Percentiles rank a stretch among this genome's conserved stretches.
Conservation (phyloP, 176 grass and related monocot species). For the Carex pumila region DNA sequence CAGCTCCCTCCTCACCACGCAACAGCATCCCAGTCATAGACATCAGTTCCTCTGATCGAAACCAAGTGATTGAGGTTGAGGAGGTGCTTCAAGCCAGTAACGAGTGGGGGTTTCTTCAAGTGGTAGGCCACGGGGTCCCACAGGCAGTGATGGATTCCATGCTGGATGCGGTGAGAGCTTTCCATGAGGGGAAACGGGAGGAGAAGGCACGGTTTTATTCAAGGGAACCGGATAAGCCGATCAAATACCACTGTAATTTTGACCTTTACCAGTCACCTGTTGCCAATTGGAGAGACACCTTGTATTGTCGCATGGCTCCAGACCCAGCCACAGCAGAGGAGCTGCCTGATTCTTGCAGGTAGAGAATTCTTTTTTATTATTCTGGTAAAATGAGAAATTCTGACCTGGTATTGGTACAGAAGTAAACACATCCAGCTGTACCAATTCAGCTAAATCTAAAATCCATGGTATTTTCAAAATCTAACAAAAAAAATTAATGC, state of each 20-base stretch:
- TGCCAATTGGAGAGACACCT: conserved; percentile 55
- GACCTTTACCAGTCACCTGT: conserved; percentile 37
- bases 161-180: conserved; percentile 10
- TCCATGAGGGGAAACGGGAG: conserved; percentile 35
- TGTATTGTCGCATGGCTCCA: conserved; percentile 47
- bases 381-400: neutral
- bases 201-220: conserved; percentile 52
- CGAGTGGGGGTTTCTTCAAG: conserved; percentile 60
- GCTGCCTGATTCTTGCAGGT: conserved; percentile 39
- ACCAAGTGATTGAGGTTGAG: neutral
- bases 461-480: neutral
- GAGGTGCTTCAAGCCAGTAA: conserved; percentile 7
- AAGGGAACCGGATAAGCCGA: conserved; percentile 29
- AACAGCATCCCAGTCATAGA: neutral
- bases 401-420: neutral
- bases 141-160: neutral
- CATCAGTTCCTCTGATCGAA: neutral
- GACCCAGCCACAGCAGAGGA: conserved; percentile 34
- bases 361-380: neutral
- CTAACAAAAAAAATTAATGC: no score
- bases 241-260: conserved; percentile 56
- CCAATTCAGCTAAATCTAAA: neutral
- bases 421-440: neutral
- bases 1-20: neutral
- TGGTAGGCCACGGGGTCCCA: conserved; percentile 38